These are phyloP conservation scores for Cryptosporidium xiaoi DNA, from an alignment of 169 alveolate genomes.

Conservation along the genomic window DNA sequence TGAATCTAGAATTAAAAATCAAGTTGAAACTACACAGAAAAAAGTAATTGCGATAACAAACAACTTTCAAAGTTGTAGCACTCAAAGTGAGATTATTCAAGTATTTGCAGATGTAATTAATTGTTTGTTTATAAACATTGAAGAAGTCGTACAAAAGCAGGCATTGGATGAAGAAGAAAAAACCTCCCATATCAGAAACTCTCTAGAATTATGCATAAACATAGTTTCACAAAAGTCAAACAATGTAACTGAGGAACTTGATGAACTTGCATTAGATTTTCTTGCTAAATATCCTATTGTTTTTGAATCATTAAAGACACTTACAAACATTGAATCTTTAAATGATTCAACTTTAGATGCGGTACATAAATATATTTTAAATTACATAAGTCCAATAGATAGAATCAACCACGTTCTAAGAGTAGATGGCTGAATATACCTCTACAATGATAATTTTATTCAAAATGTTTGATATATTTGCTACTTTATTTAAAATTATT, in stretches of 20 bases:
- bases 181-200: background rate
- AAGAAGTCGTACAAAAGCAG: background rate
- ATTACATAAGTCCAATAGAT: background rate
- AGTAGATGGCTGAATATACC: background rate
- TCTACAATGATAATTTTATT: background rate
- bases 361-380: background rate
- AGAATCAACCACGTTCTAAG: background rate
- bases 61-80: background rate
- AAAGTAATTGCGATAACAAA: background rate
- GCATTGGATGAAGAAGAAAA: background rate
- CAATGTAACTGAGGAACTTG: constrained; percentile 4
- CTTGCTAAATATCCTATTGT: constrained; percentile 61
- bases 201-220: constrained; percentile 20
- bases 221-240: constrained; percentile 17
- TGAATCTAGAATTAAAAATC: background rate
- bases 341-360: background rate
- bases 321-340: constrained; percentile 2
- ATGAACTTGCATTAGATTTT: constrained; percentile 27
- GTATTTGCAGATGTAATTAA: constrained; percentile 1
- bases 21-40: constrained; percentile 2
- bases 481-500: background rate
- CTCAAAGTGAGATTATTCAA: constrained; percentile 6
- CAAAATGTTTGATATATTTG: background rate
- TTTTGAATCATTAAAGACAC: constrained; percentile 58
- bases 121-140: constrained; percentile 12